Evolutionary conservation across 1,284 basidiomycete species (phyloP).

Genomic region (Puccinia coronata): DNA sequence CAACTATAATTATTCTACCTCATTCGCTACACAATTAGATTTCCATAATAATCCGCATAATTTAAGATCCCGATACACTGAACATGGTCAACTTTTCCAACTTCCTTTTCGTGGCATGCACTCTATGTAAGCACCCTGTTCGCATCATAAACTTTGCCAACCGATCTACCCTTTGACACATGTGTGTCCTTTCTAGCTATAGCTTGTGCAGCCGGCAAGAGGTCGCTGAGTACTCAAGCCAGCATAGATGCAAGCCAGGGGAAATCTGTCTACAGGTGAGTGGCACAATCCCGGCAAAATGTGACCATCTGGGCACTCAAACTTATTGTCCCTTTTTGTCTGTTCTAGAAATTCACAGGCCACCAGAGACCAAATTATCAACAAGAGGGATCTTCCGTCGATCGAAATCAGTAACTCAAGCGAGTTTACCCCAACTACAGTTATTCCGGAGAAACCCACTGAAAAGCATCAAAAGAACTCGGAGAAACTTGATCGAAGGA

Average conservation of each 20-base stretch:
- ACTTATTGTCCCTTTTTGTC: not conserved
- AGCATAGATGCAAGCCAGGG: not conserved
- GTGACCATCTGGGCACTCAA: not conserved
- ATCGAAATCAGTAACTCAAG: not conserved
- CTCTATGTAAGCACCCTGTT: too few species aligned
- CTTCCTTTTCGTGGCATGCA: not conserved
- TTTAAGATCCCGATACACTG: not conserved
- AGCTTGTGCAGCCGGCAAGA: not conserved
- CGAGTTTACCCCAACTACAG: not conserved
- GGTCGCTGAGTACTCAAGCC: not conserved
- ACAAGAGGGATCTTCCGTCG: not conserved
- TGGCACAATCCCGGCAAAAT: too few species aligned
- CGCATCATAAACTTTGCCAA: not conserved
- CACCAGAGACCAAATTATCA: not conserved
- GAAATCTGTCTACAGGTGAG: conserved; percentile 1
- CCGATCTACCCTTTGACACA: not conserved
- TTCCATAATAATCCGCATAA: too few species aligned
- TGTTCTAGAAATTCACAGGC: not conserved
- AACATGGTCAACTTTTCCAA: conserved; percentile 11
- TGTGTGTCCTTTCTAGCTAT: not conserved
- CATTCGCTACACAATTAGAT: not conserved
- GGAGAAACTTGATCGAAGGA: not conserved
- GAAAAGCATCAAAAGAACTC: not conserved
- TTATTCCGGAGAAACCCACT: not conserved
- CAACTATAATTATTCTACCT: not conserved